phyloP scores from a whole-genome alignment of 441 rosid species.

The Populus hybrid region DNA sequence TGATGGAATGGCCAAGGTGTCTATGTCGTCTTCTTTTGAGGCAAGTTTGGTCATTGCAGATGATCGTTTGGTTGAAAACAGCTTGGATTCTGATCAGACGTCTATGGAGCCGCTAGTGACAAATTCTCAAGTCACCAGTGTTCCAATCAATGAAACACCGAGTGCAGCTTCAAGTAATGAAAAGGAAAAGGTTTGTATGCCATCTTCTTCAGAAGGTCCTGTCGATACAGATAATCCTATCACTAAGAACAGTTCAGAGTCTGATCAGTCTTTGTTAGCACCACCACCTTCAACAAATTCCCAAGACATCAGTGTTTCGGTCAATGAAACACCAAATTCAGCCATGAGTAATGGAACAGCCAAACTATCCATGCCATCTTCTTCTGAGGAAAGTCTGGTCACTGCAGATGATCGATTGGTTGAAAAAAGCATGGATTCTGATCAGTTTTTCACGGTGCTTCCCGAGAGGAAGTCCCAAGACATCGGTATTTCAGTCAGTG shows the following conservation, averaged over 20 bases:
- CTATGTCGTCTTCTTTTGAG: background rate
- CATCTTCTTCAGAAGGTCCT: no score
- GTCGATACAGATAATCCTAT: background rate
- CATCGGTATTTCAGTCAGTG: background rate
- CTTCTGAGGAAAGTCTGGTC: background rate
- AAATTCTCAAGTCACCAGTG: background rate
- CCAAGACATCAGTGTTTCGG: background rate
- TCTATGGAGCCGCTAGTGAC: no score
- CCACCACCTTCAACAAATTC: background rate
- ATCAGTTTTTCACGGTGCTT: background rate
- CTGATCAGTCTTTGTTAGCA: background rate
- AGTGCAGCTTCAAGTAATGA: no score
- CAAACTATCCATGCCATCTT: background rate
- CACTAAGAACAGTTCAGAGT: background rate
- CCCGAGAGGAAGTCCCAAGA: background rate
- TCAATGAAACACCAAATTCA: background rate
- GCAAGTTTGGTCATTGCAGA: background rate
- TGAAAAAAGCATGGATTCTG: background rate
- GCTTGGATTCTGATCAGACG: background rate
- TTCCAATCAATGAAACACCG: background rate
- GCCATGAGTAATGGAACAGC: background rate
- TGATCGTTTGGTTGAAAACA: background rate
- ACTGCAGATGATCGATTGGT: background rate
- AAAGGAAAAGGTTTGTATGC: no score
- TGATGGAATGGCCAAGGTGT: background rate